Conservation (phyloP, 176 grass and related monocot species). For the Rhipidocladum racemiflorum region DNA sequence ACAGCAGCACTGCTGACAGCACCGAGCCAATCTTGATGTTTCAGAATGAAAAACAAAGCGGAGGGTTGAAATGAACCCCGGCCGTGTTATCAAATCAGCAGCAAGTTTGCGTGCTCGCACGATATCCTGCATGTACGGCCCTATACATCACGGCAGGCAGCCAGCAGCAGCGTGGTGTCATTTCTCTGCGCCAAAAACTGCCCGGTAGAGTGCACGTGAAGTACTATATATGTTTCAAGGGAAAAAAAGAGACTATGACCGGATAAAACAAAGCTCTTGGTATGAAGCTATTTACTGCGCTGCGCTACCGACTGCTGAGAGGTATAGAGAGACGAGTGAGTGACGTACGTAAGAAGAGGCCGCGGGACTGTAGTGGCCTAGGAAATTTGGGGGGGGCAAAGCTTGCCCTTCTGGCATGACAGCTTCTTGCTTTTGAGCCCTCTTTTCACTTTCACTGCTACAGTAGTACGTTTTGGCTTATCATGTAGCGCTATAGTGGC, state of each 20-base stretch:
- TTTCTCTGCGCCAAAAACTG: slow-evolving; percentile 3
- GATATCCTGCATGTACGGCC: not conserved
- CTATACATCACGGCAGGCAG: not conserved
- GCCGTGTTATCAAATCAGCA: slow-evolving; percentile 22
- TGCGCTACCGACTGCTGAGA: not conserved
- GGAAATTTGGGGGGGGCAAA: not conserved
- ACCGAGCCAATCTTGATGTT: not conserved
- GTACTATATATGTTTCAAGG: slow-evolving; percentile 14
- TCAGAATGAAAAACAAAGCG: not conserved
- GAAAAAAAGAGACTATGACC: not conserved
- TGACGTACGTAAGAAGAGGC: slow-evolving; percentile 1
- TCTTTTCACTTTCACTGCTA: not conserved
- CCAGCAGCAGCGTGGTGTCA: slow-evolving; percentile 20
- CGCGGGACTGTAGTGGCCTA: not conserved
- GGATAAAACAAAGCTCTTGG: not conserved
- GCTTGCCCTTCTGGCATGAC: not conserved
- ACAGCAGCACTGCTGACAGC: not conserved
- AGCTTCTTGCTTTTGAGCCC: not conserved
- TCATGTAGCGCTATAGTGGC: not conserved
- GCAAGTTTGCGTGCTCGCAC: not conserved
- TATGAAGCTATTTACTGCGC: no score
- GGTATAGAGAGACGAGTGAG: not conserved
- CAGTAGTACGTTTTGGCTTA: not conserved
- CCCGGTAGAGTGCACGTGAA: slow-evolving; percentile 18
- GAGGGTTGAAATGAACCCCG: not conserved